phyloP scores from a whole-genome alignment of 106 monocot species.

The Vanilla planifolia region DNA sequence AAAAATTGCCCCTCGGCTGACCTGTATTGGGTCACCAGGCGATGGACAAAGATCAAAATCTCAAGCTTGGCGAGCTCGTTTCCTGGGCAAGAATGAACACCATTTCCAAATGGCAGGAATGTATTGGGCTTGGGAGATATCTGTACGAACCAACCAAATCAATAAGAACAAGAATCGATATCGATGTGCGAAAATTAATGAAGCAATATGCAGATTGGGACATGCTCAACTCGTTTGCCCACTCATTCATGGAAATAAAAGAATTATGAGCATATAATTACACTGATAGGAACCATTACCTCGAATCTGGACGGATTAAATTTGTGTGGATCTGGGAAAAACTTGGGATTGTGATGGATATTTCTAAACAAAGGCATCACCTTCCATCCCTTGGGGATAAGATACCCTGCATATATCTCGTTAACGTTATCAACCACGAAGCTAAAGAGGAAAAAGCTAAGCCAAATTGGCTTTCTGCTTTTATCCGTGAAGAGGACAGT shows the following conservation, averaged over 20 bases:
- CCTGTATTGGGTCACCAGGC: conserved; percentile 71
- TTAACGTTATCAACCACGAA: too few relatives aligned
- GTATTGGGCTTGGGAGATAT: conserved; percentile 65
- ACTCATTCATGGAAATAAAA: too few relatives aligned
- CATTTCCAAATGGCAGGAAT: conserved; percentile 81
- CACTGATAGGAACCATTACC: conserved; percentile 16
- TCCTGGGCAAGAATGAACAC: conserved; percentile 85
- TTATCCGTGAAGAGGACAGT: too few relatives aligned
- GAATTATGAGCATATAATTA: too few relatives aligned
- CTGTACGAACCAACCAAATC: too few relatives aligned
- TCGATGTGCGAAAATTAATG: not conserved
- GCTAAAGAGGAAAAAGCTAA: too few relatives aligned
- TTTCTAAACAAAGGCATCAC: conserved; percentile 95
- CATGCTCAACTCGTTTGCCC: too few relatives aligned
- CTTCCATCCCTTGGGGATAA: conserved; percentile 97
- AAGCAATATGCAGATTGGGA: too few relatives aligned
- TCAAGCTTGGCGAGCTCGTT: conserved; percentile 91
- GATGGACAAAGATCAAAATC: conserved; percentile 67
- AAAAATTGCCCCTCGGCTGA: too few relatives aligned
- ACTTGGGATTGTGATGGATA: conserved; percentile 81
- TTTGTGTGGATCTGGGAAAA: conserved; percentile 57
- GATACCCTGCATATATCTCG: conserved; percentile 34
- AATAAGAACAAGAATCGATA: too few relatives aligned
- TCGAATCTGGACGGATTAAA: conserved; percentile 85
- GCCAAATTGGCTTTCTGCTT: too few relatives aligned